These are phyloP conservation scores for Moricandia arvensis DNA, from an alignment of 345 rosid species.

Conservation along the genomic window DNA sequence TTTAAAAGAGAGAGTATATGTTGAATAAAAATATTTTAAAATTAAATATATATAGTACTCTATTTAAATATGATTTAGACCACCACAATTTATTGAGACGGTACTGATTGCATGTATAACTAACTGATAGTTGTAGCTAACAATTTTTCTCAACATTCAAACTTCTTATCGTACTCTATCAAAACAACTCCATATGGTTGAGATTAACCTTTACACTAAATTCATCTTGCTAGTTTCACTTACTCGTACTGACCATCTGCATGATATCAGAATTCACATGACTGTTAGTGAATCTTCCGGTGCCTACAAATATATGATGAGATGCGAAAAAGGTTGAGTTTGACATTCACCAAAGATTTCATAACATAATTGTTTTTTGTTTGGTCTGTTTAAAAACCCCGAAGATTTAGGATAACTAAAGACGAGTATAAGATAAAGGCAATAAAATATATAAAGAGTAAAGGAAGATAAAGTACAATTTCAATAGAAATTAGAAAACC, in stretches of 20 bases:
- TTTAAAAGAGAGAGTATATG: no score
- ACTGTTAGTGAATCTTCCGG: not conserved
- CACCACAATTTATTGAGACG: no score
- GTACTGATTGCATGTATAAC: no score
- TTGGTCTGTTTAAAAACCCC: no score
- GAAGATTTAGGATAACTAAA: not conserved
- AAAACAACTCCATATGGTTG: slow-evolving; percentile 5
- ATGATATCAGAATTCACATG: not conserved
- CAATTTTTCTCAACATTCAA: slow-evolving; percentile 4
- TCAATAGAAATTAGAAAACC: not conserved
- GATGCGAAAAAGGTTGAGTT: not conserved
- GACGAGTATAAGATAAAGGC: not conserved
- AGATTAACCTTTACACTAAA: slow-evolving; percentile 3
- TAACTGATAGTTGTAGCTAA: slow-evolving; percentile 20
- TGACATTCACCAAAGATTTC: not conserved
- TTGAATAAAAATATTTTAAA: no score
- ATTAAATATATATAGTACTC: no score
- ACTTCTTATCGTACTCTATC: slow-evolving; percentile 18
- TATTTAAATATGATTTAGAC: no score
- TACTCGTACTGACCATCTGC: not conserved
- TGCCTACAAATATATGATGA: no score
- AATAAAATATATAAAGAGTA: not conserved
- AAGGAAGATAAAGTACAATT: not conserved
- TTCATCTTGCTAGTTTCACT: not conserved
- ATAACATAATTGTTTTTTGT: not conserved